phyloP scores from a whole-genome alignment of 2,329 filamentous ascomycete genomes.

The Exophiala lecanii-corni region DNA sequence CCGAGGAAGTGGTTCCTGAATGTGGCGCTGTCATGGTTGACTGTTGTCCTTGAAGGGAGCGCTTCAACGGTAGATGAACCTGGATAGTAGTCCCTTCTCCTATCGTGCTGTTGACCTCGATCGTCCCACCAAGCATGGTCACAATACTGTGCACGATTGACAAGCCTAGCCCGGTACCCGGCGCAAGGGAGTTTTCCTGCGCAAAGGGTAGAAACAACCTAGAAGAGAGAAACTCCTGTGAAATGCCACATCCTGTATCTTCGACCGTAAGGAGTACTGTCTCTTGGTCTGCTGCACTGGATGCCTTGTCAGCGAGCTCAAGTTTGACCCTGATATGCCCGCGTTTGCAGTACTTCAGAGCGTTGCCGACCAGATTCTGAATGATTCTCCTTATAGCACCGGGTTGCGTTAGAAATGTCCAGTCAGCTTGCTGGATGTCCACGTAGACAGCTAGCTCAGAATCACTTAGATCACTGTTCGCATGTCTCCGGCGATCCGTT shows the following conservation, averaged over 20 bases:
- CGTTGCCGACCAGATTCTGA: slow-evolving; percentile 37
- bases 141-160: slow-evolving; percentile 58
- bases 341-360: slow-evolving; percentile 34
- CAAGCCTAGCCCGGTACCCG: slow-evolving; percentile 61
- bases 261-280: slow-evolving; percentile 42
- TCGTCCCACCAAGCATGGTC: slow-evolving; percentile 51
- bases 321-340: slow-evolving; percentile 33
- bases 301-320: slow-evolving; percentile 12
- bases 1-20: slow-evolving; percentile 11
- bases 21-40: slow-evolving; percentile 14
- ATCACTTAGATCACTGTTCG: slow-evolving; percentile 1
- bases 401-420: slow-evolving; percentile 25
- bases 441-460: slow-evolving; percentile 8
- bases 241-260: slow-evolving; percentile 62
- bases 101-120: slow-evolving; percentile 44
- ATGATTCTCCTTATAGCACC: slow-evolving; percentile 33
- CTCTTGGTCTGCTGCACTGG: slow-evolving; percentile 12
- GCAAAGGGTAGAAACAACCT: slow-evolving; percentile 58
- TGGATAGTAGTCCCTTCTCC: slow-evolving; percentile 17
- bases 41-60: slow-evolving; percentile 12
- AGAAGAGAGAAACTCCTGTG: slow-evolving; percentile 53
- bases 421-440: slow-evolving; percentile 30
- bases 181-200: slow-evolving; percentile 55
- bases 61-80: slow-evolving; percentile 15
- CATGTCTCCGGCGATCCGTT: not conserved